phyloP scores from a whole-genome alignment of 2,329 filamentous ascomycete species.

The Onygenales sp. region DNA sequence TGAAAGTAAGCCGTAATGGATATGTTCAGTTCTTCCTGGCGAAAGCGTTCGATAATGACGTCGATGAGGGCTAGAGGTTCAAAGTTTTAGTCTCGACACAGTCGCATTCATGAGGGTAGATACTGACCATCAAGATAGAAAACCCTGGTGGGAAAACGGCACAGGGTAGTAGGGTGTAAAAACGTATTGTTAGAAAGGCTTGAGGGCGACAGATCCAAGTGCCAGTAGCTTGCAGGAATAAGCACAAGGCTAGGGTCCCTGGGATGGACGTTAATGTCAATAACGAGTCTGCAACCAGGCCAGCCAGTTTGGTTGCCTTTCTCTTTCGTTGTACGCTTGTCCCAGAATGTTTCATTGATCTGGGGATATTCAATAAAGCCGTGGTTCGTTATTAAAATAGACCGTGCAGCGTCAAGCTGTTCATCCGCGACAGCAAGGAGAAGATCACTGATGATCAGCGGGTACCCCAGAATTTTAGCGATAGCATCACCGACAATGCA shows the following conservation, averaged over 20 bases:
- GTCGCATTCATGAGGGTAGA: neutral
- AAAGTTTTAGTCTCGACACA: neutral
- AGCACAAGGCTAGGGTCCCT: neutral
- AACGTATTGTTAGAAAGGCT: neutral
- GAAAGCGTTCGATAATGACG: neutral
- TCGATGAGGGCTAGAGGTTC: neutral
- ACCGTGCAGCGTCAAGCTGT: neutral
- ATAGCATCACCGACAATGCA: conserved; percentile 4
- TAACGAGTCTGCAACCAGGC: conserved; percentile 3
- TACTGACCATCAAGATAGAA: neutral
- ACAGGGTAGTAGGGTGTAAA: neutral
- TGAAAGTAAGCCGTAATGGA: neutral
- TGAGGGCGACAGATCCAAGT: no score
- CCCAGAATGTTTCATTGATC: neutral
- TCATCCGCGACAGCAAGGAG: conserved; percentile 3
- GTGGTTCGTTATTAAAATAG: neutral
- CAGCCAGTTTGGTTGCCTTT: neutral
- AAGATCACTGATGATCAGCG: neutral
- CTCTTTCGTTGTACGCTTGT: neutral
- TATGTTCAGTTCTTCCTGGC: neutral
- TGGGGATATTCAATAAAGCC: neutral
- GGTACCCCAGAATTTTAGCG: neutral
- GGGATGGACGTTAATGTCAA: neutral
- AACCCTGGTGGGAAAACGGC: neutral
- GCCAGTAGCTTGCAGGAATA: neutral